These are phyloP conservation scores for Stephanodiscus minutulus DNA, from an alignment of 108 stramenopile genomes.

Conservation along the genomic window DNA sequence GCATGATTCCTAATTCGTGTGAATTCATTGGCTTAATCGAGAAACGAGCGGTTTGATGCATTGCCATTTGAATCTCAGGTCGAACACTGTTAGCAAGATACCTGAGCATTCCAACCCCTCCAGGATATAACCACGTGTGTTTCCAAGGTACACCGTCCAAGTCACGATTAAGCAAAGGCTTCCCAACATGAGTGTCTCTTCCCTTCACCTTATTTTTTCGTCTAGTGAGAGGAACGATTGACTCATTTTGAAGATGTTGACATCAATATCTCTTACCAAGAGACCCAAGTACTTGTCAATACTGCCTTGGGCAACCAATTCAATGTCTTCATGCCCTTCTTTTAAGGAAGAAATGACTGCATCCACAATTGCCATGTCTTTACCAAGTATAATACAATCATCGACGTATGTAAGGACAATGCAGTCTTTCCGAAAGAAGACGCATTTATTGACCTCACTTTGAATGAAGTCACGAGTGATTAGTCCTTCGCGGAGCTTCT, in stretches of 20 bases:
- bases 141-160: neutral
- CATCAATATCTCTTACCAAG: neutral
- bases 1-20: constrained; percentile 45
- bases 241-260: neutral
- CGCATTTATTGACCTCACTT: no score
- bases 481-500: no score
- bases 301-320: constrained; percentile 29
- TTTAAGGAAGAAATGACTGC: neutral
- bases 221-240: constrained; percentile 1
- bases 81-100: constrained; percentile 27
- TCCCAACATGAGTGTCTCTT: neutral
- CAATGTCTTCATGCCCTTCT: neutral
- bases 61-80: constrained; percentile 41
- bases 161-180: neutral
- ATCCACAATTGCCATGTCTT: no score
- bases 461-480: no score
- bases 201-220: neutral
- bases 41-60: constrained; percentile 49
- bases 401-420: no score
- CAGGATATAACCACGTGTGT: neutral
- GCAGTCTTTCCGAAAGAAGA: no score
- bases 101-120: constrained; percentile 35
- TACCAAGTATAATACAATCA: no score
- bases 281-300: constrained; percentile 1
- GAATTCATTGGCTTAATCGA: constrained; percentile 24